Evolutionary conservation across 345 rosid species (phyloP).

Genomic region (Anastatica hierochuntica): DNA sequence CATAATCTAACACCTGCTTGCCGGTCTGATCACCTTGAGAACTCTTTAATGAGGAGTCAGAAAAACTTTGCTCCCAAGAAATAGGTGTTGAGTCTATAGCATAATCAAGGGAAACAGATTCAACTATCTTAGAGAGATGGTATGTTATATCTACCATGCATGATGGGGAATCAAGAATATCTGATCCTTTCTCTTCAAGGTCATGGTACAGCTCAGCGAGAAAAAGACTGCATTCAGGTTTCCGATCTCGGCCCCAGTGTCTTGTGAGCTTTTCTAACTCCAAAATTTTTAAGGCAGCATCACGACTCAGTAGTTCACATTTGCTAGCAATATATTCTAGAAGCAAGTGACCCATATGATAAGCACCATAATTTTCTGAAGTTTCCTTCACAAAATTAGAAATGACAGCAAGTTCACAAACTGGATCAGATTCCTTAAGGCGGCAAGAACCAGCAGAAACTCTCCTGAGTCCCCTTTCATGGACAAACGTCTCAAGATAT

Average conservation of each 20-base stretch:
- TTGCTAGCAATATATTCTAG: constrained; percentile 53
- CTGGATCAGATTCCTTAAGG: constrained; percentile 31
- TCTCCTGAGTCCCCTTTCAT: constrained; percentile 21
- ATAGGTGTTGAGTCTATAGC: constrained; percentile 32
- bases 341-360: constrained; percentile 86
- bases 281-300: constrained; percentile 50
- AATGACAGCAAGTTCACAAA: constrained; percentile 41
- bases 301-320: constrained; percentile 35
- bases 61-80: constrained; percentile 20
- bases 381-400: constrained; percentile 49
- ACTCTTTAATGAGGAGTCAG: constrained; percentile 24
- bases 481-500: constrained; percentile 62
- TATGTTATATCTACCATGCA: constrained; percentile 62
- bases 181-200: constrained; percentile 45
- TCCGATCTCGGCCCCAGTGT: constrained; percentile 75
- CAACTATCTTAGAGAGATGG: constrained; percentile 84
- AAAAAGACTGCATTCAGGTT: constrained; percentile 78
- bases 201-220: constrained; percentile 87
- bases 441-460: constrained; percentile 30
- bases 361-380: constrained; percentile 74
- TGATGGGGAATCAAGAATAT: constrained; percentile 39
- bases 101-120: constrained; percentile 65
- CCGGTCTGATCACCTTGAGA: constrained; percentile 30
- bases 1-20: constrained; percentile 24
- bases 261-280: constrained; percentile 83